A percentile compares a stretch with the other conserved stretches of the same genome.
Evolutionary conservation across 768 basidiomycete genomes (phyloP).

Genomic region (Dictyophora rubrovolvata): DNA sequence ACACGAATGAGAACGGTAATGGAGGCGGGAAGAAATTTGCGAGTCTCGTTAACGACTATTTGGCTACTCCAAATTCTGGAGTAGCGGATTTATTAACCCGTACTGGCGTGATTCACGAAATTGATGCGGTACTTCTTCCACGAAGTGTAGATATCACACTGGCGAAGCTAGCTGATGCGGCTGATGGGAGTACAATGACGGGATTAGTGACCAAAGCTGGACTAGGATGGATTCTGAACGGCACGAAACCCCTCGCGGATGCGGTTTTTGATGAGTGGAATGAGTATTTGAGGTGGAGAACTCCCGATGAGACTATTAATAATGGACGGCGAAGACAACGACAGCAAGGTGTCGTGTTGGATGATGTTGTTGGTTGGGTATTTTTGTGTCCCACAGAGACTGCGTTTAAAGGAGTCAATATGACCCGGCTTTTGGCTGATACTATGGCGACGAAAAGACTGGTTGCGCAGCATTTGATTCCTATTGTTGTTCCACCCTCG

Average conservation of each 20-base stretch:
- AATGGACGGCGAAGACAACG: background rate
- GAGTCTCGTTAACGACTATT: background rate
- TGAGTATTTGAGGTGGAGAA: background rate
- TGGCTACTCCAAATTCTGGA: background rate
- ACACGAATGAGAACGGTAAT: conserved; percentile 13
- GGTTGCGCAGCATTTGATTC: conserved; percentile 71
- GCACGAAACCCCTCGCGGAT: conserved; percentile 63
- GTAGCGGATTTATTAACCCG: conserved; percentile 56
- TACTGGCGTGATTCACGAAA: conserved; percentile 86
- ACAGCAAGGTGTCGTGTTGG: background rate
- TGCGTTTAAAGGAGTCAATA: conserved; percentile 80
- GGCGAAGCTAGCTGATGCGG: conserved; percentile 84
- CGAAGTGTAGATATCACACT: conserved; percentile 77
- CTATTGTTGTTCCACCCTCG: conserved; percentile 20
- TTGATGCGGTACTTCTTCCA: conserved; percentile 79
- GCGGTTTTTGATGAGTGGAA: conserved; percentile 48
- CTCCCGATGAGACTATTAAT: background rate
- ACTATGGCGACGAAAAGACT: conserved; percentile 41
- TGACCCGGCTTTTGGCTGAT: conserved; percentile 62
- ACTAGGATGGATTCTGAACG: conserved; percentile 85
- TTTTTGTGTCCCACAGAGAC: conserved; percentile 86
- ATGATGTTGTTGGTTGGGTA: conserved; percentile 57
- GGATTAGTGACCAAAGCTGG: conserved; percentile 76
- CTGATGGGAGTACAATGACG: conserved; percentile 81
- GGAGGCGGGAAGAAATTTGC: conserved; percentile 12